Conservation (phyloP, 805 yeast species). For the Debaryomyces prosopidis region DNA sequence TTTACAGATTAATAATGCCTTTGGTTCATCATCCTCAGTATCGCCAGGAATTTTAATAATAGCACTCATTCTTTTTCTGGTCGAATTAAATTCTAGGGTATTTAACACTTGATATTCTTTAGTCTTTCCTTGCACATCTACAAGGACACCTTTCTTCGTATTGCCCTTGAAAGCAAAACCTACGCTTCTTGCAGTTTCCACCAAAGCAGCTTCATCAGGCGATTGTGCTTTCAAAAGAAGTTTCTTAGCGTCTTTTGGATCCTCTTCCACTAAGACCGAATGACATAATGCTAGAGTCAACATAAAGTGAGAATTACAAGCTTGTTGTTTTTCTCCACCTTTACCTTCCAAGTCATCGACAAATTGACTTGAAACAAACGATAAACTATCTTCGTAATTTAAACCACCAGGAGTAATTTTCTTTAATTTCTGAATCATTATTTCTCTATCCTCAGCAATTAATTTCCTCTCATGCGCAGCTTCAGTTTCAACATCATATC, state of each 20-base stretch:
- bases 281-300: conserved; percentile 75
- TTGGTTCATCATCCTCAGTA: conserved; percentile 40
- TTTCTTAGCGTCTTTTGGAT: conserved; percentile 58
- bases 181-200: conserved; percentile 75
- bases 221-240: conserved; percentile 71
- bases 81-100: conserved; percentile 75
- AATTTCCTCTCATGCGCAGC: conserved; percentile 49
- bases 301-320: conserved; percentile 72
- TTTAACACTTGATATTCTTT: conserved; percentile 73
- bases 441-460: conserved; percentile 56
- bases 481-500: conserved; percentile 70
- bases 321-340: conserved; percentile 52
- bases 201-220: conserved; percentile 87
- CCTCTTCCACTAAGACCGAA: conserved; percentile 70
- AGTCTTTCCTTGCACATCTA: conserved; percentile 67
- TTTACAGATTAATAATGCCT: conserved; percentile 70
- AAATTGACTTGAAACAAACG: conserved; percentile 68
- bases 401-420: conserved; percentile 18
- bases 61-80: conserved; percentile 87
- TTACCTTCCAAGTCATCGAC: conserved; percentile 60
- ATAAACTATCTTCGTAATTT: conserved; percentile 58
- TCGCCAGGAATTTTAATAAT: conserved; percentile 68
- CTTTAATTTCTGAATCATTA: conserved; percentile 49
- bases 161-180: conserved; percentile 68
- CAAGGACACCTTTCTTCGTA: conserved; percentile 66